Evolutionary conservation across 2,329 filamentous ascomycete genomes (phyloP).

Genomic region (Colletotrichum orchidophilum): DNA sequence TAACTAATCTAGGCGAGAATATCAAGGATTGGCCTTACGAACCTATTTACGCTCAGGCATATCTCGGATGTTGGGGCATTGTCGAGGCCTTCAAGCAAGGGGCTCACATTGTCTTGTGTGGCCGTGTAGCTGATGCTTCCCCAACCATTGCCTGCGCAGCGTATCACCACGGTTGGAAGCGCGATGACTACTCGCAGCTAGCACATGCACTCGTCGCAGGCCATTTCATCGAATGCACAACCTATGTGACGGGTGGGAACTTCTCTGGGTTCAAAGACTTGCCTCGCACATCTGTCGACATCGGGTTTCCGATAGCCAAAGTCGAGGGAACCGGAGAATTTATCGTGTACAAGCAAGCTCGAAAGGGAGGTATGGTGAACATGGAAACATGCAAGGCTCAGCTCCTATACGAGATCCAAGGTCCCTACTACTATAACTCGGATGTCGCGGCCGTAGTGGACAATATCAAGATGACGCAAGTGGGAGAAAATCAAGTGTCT

Average conservation of each 20-base stretch:
- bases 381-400: slow-evolving; percentile 47
- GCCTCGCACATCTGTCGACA: slow-evolving; percentile 38
- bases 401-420: slow-evolving; percentile 57
- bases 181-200: slow-evolving; percentile 54
- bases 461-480: slow-evolving; percentile 55
- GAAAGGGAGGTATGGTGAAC: slow-evolving; percentile 47
- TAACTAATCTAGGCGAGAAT: background rate
- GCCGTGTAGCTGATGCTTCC: slow-evolving; percentile 54
- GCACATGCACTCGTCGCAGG: slow-evolving; percentile 57
- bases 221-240: slow-evolving; percentile 60
- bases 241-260: slow-evolving; percentile 62
- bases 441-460: slow-evolving; percentile 53
- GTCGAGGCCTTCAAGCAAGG: slow-evolving; percentile 52
- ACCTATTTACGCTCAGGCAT: slow-evolving; percentile 52
- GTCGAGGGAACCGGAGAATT: slow-evolving; percentile 54
- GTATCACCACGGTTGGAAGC: slow-evolving; percentile 60
- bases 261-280: slow-evolving; percentile 55
- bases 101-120: slow-evolving; percentile 54
- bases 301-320: slow-evolving; percentile 60
- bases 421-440: slow-evolving; percentile 53
- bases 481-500: slow-evolving; percentile 41
- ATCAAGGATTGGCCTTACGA: slow-evolving; percentile 34
- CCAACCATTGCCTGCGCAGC: slow-evolving; percentile 61
- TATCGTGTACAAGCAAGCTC: slow-evolving; percentile 42
- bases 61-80: slow-evolving; percentile 57